phyloP scores from a whole-genome alignment of 139 green algal species.

The Mesotaenium endlicherianum region DNA sequence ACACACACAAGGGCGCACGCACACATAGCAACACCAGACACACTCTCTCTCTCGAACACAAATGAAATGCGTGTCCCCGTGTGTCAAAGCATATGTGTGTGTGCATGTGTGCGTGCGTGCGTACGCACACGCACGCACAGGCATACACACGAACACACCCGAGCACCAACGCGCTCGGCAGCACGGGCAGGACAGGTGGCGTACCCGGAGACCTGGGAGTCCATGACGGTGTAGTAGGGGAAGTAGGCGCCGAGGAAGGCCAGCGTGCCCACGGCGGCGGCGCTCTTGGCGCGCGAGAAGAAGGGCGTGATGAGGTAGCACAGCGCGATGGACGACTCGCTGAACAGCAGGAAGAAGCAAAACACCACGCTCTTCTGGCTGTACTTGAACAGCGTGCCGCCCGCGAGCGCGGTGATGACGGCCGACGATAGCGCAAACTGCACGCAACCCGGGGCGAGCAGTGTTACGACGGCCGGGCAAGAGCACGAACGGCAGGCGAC shows the following conservation, averaged over 20 bases:
- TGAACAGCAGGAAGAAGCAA: neutral
- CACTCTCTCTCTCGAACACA: no score
- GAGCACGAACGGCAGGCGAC: no score
- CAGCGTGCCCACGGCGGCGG: neutral
- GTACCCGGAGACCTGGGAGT: neutral
- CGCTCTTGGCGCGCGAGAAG: neutral
- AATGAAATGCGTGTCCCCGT: no score
- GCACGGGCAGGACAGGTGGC: neutral
- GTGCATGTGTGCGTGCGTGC: no score
- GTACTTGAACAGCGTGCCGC: neutral
- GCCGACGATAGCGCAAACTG: neutral
- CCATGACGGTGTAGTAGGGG: neutral
- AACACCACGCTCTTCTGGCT: conserved; percentile 2
- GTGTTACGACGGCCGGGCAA: no score
- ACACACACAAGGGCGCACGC: no score
- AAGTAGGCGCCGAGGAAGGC: neutral
- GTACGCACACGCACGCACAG: no score
- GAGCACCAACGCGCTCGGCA: no score
- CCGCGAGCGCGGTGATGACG: neutral
- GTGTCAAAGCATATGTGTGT: no score
- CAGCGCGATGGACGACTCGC: neutral
- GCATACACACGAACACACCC: no score
- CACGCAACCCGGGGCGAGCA: no score
- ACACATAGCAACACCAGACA: no score
- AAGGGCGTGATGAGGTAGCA: neutral